Evolutionary conservation across 2,329 filamentous ascomycete genomes (phyloP), one percentile per base, ranked within the genome.

Genomic region (Elsinoe batatas): DNA sequence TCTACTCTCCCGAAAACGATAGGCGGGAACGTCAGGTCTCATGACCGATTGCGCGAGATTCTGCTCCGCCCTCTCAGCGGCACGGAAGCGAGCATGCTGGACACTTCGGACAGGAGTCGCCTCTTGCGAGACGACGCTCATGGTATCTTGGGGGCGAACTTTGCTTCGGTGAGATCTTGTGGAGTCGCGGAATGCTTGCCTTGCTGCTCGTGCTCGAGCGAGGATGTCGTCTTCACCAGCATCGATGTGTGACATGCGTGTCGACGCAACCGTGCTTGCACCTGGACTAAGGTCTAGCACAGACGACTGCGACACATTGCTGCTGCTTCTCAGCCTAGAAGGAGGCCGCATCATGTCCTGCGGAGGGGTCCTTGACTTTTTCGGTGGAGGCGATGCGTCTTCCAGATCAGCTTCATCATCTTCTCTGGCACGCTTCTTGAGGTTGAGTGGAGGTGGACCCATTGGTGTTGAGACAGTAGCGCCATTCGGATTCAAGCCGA

Each of bases 401-500:
- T 35, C 22, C 7, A 43, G 36, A 13, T 51, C 42, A 20, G 57
- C 54, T 12, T 58, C 58, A 12, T 58, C 56, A 26, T 60, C 59
- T 35, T 62, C 58, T 22, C 57, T 50, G 5, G 18, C 35, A 12
- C 61, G 55, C 56, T 59, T 62, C 53, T 47, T 61, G 26, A 46
- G 32, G 18, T 55, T 55, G 5, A 47, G 53, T 37, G 53, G 38
- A 12, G 53, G 42, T 13, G 53, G 53, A 18, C 53, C 57, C 43
- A 35, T 59, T 43, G 57, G 61, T 65, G 8, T 38, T 64, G 67
- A 59, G 68, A 70, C 36, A 33, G 51, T 58, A 58, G 65, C 10
- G 65, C 65, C 57, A 37, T 56, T 54, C n/a, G 68, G 67, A 56
- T 75, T 70, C 44, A 78, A 65, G 7, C 76, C 77, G 61, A 73